These are phyloP conservation scores for Alternaria hordeiaustralica DNA, from an alignment of 2,329 filamentous ascomycete species.

Conservation along the genomic window DNA sequence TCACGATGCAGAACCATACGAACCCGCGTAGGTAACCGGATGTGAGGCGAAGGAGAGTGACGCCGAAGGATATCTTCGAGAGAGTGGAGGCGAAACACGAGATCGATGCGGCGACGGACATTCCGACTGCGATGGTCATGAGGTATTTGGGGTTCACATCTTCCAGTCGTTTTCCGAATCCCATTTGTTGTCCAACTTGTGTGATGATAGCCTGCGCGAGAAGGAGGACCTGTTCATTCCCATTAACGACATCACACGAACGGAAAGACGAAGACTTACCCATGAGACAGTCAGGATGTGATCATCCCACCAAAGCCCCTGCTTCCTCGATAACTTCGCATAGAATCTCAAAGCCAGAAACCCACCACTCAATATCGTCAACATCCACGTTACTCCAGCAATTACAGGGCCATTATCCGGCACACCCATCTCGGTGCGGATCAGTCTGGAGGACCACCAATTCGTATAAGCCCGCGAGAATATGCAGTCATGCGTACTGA, in stretches of 20 bases:
- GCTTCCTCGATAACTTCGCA: constrained; percentile 32
- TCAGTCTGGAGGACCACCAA: constrained; percentile 3
- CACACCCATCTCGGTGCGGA: constrained; percentile 13
- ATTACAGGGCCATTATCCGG: constrained; percentile 34
- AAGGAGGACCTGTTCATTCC: constrained; percentile 24
- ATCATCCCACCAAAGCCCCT: constrained; percentile 40
- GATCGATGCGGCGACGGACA: constrained; percentile 26
- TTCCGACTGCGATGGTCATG: constrained; percentile 19
- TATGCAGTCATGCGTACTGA: neutral
- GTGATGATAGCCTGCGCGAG: constrained; percentile 26
- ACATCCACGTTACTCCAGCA: constrained; percentile 33
- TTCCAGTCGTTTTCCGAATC: constrained; percentile 30
- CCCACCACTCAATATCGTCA: constrained; percentile 26
- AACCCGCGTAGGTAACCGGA: constrained; percentile 17
- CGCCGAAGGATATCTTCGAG: constrained; percentile 38
- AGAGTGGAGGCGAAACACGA: constrained; percentile 35
- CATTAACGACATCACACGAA: neutral
- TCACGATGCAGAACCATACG: constrained; percentile 34
- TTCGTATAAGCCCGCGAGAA: neutral
- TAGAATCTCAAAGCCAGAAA: constrained; percentile 36
- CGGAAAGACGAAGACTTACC: constrained; percentile 13
- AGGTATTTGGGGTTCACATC: constrained; percentile 26
- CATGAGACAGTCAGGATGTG: constrained; percentile 34
- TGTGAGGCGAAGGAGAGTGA: constrained; percentile 35
- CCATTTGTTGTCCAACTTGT: constrained; percentile 27